phyloP scores from a whole-genome alignment of 768 basidiomycete species.

The Suillus occidentalis region DNA sequence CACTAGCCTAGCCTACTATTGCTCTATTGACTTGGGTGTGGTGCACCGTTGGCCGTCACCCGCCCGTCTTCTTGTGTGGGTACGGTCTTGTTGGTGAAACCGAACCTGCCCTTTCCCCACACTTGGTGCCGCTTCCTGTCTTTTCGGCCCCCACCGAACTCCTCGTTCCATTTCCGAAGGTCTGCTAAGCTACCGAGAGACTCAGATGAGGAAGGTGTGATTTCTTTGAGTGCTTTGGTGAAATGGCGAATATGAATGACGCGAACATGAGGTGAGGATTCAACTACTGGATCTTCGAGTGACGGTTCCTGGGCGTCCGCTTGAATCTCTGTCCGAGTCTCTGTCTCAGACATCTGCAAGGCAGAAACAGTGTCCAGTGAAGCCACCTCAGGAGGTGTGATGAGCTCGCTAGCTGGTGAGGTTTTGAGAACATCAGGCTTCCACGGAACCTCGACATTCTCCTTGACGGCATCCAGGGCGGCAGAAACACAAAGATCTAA shows the following conservation, averaged over 20 bases:
- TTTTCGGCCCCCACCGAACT: slow-evolving; percentile 84
- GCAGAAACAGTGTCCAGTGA: slow-evolving; percentile 8
- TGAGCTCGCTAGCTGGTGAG: slow-evolving; percentile 1
- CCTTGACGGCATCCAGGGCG: slow-evolving; percentile 89
- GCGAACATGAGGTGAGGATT: slow-evolving; percentile 29
- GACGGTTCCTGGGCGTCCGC: slow-evolving; percentile 12
- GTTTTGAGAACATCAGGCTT: slow-evolving; percentile 18
- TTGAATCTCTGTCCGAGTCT: slow-evolving; percentile 1
- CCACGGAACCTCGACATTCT: slow-evolving; percentile 83
- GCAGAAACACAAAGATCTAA: slow-evolving; percentile 91
- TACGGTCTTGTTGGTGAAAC: slow-evolving; percentile 60
- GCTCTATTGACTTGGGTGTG: slow-evolving; percentile 24
- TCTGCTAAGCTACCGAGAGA: slow-evolving; percentile 71
- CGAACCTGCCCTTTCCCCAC: slow-evolving; percentile 89
- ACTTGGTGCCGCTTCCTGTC: slow-evolving; percentile 67
- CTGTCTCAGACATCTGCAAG: slow-evolving; percentile 2
- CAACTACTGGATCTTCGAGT: background rate
- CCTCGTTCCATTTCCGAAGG: slow-evolving; percentile 87
- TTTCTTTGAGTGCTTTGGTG: slow-evolving; percentile 81
- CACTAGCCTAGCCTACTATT: slow-evolving; percentile 12
- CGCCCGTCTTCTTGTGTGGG: slow-evolving; percentile 43
- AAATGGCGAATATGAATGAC: slow-evolving; percentile 66
- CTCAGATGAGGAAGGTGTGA: slow-evolving; percentile 88
- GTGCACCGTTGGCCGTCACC: slow-evolving; percentile 29
- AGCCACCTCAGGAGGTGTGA: slow-evolving; percentile 7